Conservation (phyloP, 805 yeast species). For the Ogataea wickerhamii region DNA sequence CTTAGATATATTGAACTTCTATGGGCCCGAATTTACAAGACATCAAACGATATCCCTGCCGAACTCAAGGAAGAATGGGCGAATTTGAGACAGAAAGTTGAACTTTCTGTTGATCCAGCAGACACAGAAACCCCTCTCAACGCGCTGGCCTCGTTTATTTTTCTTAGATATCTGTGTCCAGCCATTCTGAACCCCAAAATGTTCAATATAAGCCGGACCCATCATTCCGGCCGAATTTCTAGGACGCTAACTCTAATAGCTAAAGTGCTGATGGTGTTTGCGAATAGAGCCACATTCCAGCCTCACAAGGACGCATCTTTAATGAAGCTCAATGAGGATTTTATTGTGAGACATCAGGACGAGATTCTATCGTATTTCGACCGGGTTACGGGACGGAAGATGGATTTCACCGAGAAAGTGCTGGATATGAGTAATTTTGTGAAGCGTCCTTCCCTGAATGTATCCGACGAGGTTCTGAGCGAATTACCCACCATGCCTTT, state of each 20-base stretch:
- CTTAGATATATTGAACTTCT: slow-evolving; percentile 44
- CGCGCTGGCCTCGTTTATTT: slow-evolving; percentile 79
- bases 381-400: slow-evolving; percentile 63
- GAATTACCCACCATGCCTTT: slow-evolving; percentile 69
- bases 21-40: slow-evolving; percentile 62
- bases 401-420: slow-evolving; percentile 56
- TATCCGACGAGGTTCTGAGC: slow-evolving; percentile 46
- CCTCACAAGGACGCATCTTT: slow-evolving; percentile 84
- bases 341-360: slow-evolving; percentile 52
- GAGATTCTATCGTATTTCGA: slow-evolving; percentile 70
- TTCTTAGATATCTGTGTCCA: slow-evolving; percentile 84
- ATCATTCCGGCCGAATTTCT: slow-evolving; percentile 68
- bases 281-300: slow-evolving; percentile 68
- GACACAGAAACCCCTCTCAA: slow-evolving; percentile 54
- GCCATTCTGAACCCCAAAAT: slow-evolving; percentile 87
- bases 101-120: slow-evolving; percentile 53
- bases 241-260: slow-evolving; percentile 80
- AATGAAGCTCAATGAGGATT: slow-evolving; percentile 58
- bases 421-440: slow-evolving; percentile 55
- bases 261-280: slow-evolving; percentile 71
- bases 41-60: slow-evolving; percentile 73
- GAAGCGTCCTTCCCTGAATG: slow-evolving; percentile 54
- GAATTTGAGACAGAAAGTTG: slow-evolving; percentile 60
- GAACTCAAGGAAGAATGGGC: slow-evolving; percentile 63
- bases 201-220: slow-evolving; percentile 66